Percentiles rank a stretch among this genome's conserved stretches.
Evolutionary conservation across 2,329 filamentous ascomycete species (phyloP).

Genomic region (Zalaria sp.): DNA sequence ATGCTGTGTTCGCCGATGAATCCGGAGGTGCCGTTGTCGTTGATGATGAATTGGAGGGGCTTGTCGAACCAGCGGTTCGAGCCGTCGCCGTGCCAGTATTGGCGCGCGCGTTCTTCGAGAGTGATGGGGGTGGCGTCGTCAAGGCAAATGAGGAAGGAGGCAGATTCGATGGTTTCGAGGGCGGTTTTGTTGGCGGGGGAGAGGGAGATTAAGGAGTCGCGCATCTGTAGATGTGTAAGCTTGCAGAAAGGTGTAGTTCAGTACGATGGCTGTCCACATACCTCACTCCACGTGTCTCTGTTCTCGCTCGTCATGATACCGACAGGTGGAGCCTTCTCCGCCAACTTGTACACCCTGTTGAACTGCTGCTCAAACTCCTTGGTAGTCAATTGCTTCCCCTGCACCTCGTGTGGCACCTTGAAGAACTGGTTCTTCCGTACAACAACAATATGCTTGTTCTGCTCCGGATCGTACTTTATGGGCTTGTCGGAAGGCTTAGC

Average conservation of each 20-base stretch:
- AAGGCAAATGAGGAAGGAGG: conserved; percentile 83
- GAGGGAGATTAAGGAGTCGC: conserved; percentile 60
- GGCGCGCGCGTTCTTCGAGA: conserved; percentile 83
- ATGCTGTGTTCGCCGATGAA: conserved; percentile 99
- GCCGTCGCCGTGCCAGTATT: conserved; percentile 98
- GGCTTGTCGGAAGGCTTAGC: conserved; percentile 70
- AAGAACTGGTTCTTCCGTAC: conserved; percentile 96
- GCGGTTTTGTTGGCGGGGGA: conserved; percentile 64
- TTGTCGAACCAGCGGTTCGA: conserved; percentile 97
- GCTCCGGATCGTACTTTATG: conserved; percentile 59
- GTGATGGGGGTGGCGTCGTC: conserved; percentile 87
- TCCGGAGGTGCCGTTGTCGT: conserved; percentile 92
- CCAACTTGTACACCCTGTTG: conserved; percentile 65
- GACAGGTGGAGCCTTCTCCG: conserved; percentile 57
- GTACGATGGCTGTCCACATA: conserved; percentile 11
- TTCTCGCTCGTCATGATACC: conserved; percentile 84
- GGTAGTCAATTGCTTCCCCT: conserved; percentile 74
- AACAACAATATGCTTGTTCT: conserved; percentile 77
- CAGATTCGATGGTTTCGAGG: conserved; percentile 70
- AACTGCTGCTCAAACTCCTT: conserved; percentile 87
- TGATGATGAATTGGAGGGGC: conserved; percentile 93
- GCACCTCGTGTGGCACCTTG: conserved; percentile 72
- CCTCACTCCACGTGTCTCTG: conserved; percentile 83
- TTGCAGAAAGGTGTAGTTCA: too few species aligned
- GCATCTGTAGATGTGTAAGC: conserved; percentile 26